Evolutionary conservation across 1,284 basidiomycete genomes (phyloP).

Genomic region (Fereydounia khargensis): DNA sequence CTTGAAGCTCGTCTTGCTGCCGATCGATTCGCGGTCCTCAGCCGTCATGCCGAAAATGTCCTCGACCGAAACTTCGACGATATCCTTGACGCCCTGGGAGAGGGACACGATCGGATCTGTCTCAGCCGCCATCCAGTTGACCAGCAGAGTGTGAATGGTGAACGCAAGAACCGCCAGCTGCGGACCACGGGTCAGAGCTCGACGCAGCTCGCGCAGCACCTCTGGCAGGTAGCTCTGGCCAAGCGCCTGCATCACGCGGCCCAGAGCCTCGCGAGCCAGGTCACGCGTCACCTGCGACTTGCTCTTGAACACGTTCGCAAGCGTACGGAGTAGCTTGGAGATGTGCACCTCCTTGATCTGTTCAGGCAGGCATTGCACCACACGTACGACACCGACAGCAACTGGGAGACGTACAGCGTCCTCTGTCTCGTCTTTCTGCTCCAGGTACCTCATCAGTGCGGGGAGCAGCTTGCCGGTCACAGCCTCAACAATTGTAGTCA

Average conservation of each 20-base stretch:
- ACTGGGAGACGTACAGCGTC: conserved; percentile 75
- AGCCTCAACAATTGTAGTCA: conserved; percentile 68
- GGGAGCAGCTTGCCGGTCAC: conserved; percentile 64
- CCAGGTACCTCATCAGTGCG: conserved; percentile 49
- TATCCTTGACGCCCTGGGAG: conserved; percentile 72
- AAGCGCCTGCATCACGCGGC: conserved; percentile 74
- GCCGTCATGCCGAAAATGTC: conserved; percentile 93
- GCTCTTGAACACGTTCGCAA: conserved; percentile 84
- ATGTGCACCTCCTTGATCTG: conserved; percentile 65
- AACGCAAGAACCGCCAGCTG: conserved; percentile 91
- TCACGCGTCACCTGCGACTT: conserved; percentile 92
- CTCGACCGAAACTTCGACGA: conserved; percentile 80
- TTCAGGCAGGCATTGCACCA: conserved; percentile 79
- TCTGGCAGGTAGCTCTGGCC: conserved; percentile 73
- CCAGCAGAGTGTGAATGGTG: conserved; percentile 76
- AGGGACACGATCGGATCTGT: conserved; percentile 63
- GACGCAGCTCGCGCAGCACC: conserved; percentile 76
- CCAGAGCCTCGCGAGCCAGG: conserved; percentile 77
- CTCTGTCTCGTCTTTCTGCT: conserved; percentile 70
- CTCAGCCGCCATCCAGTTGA: conserved; percentile 61
- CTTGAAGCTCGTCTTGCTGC: conserved; percentile 77
- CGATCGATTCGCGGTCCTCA: conserved; percentile 82
- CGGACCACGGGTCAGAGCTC: conserved; percentile 81
- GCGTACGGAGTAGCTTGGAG: conserved; percentile 73
- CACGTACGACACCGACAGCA: conserved; percentile 79